Evolutionary conservation across 176 grass and related monocot genomes (phyloP).

Genomic region (Carex littledalei): DNA sequence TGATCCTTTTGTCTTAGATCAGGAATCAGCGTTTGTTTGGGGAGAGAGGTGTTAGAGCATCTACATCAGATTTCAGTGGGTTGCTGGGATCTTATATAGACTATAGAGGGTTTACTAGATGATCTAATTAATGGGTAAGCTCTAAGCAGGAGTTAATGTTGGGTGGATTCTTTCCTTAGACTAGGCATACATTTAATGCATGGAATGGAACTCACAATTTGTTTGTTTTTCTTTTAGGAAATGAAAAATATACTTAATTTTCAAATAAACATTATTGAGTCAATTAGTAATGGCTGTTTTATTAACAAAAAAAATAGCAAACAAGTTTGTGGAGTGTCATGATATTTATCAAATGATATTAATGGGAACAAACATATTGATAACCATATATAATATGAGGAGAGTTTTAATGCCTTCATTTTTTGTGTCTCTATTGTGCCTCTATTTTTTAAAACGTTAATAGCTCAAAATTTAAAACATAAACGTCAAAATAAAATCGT

Average conservation of each 20-base stretch:
- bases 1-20: neutral
- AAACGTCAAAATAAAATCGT: no score
- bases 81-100: neutral
- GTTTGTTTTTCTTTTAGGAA: neutral
- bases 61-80: neutral
- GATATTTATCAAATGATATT: neutral
- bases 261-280: neutral
- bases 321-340: neutral
- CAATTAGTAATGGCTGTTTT: neutral
- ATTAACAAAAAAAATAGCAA: neutral
- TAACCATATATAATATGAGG: no score
- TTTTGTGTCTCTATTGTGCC: no score
- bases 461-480: no score
- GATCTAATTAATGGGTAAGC: neutral
- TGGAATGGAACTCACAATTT: neutral
- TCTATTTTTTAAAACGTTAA: no score
- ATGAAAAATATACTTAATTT: neutral
- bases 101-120: neutral
- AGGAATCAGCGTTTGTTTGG: neutral
- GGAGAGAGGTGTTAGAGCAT: neutral
- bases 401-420: no score
- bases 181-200: neutral
- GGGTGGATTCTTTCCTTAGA: neutral
- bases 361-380: neutral
- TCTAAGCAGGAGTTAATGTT: neutral